Percentiles rank a stretch among this genome's conserved stretches.
phyloP scores from a whole-genome alignment of 2,329 filamentous ascomycete species.

The Piedraia hortae region DNA sequence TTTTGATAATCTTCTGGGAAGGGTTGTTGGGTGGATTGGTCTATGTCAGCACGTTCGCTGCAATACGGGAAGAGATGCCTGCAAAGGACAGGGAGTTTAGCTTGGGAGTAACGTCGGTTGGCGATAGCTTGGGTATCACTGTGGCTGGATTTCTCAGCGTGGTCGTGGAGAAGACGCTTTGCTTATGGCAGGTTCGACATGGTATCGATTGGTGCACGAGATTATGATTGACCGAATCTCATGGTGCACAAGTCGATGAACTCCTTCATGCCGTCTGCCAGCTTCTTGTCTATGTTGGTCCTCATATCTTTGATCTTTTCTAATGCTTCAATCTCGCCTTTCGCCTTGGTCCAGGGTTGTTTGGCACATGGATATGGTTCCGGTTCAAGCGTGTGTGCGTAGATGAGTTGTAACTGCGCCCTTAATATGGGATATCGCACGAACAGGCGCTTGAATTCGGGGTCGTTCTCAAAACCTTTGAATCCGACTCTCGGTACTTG shows the following conservation, averaged over 20 bases:
- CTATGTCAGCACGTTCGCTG: constrained; percentile 87
- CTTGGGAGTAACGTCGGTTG: constrained; percentile 67
- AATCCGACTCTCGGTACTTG: constrained; percentile 9
- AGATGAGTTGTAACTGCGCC: constrained; percentile 11
- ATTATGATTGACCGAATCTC: constrained; percentile 12
- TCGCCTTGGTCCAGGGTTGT: constrained; percentile 14
- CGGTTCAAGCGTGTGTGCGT: constrained; percentile 13
- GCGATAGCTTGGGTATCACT: constrained; percentile 75
- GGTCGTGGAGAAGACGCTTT: constrained; percentile 53
- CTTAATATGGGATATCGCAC: constrained; percentile 11
- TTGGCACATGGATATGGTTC: constrained; percentile 8
- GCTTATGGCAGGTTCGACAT: constrained; percentile 56
- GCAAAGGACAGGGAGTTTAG: constrained; percentile 69
- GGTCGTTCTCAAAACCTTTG: constrained; percentile 10
- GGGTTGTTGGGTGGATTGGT: constrained; percentile 72
- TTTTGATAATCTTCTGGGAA: constrained; percentile 75
- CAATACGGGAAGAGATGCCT: constrained; percentile 64
- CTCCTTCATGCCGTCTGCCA: constrained; percentile 15
- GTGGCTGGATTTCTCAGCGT: constrained; percentile 67
- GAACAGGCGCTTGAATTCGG: constrained; percentile 11
- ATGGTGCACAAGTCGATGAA: constrained; percentile 19
- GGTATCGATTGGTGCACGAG: constrained; percentile 33
- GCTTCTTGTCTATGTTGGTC: constrained; percentile 8
- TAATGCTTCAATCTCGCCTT: constrained; percentile 12
- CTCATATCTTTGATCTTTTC: constrained; percentile 9